These are phyloP conservation scores for Hemisphaericaspora subhashii DNA, from an alignment of 1,139 yeast genomes.

Conservation along the genomic window DNA sequence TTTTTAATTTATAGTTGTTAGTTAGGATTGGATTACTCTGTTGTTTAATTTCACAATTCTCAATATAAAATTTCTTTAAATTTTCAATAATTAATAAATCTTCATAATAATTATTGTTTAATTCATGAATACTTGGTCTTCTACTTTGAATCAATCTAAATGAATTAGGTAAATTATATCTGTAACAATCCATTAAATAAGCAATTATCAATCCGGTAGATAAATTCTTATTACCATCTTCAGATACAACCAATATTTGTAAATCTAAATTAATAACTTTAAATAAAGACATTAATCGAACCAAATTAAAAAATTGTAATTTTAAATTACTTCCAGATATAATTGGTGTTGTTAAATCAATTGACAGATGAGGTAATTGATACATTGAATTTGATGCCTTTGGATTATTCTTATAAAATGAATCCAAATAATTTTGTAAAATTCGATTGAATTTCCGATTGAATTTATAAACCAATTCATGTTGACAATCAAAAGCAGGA, in stretches of 20 bases:
- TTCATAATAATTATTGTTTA: slow-evolving; percentile 38
- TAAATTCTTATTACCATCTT: slow-evolving; percentile 26
- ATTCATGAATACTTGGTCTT: slow-evolving; percentile 21
- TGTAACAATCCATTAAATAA: slow-evolving; percentile 45
- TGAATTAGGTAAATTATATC: slow-evolving; percentile 34
- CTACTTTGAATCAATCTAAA: slow-evolving; percentile 19
- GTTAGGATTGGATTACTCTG: slow-evolving; percentile 29
- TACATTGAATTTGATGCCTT: slow-evolving; percentile 28
- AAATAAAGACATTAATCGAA: slow-evolving; percentile 38
- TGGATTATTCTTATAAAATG: slow-evolving; percentile 38
- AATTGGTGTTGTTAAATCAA: slow-evolving; percentile 36
- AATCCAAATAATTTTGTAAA: slow-evolving; percentile 40
- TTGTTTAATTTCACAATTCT: slow-evolving; percentile 34
- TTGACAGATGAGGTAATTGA: slow-evolving; percentile 28
- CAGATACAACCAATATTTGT: slow-evolving; percentile 40
- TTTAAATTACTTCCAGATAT: slow-evolving; percentile 39
- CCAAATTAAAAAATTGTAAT: slow-evolving; percentile 38
- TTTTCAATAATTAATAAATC: slow-evolving; percentile 43
- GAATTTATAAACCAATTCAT: slow-evolving; percentile 26
- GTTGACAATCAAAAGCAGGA: slow-evolving; percentile 29
- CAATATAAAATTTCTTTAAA: slow-evolving; percentile 39
- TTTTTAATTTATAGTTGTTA: slow-evolving; percentile 33
- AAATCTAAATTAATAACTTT: slow-evolving; percentile 33
- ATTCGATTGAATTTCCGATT: slow-evolving; percentile 31
- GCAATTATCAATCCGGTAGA: slow-evolving; percentile 39